These are phyloP conservation scores for Dryas drummondii DNA, from an alignment of 306 rosid genomes.

Conservation along the genomic window DNA sequence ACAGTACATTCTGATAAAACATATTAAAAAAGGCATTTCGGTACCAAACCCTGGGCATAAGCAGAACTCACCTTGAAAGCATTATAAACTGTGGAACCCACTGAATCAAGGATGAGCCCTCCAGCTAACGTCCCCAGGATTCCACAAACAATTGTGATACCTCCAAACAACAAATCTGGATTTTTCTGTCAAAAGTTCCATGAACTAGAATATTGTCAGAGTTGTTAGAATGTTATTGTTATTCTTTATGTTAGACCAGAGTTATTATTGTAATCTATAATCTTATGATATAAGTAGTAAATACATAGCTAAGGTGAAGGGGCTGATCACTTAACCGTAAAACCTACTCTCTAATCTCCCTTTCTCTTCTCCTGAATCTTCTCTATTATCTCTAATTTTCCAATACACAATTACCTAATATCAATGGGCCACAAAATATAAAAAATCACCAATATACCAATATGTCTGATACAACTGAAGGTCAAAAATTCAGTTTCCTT, in stretches of 20 bases:
- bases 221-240: not conserved
- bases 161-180: slow-evolving; percentile 89
- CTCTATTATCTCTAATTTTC: not conserved
- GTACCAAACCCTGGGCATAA: slow-evolving; percentile 18
- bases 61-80: slow-evolving; percentile 71
- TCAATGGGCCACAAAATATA: slow-evolving; percentile 21
- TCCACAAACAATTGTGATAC: slow-evolving; percentile 79
- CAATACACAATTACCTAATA: not conserved
- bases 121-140: slow-evolving; percentile 80
- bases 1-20: not conserved
- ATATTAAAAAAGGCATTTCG: not conserved
- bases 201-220: slow-evolving; percentile 6
- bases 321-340: not conserved
- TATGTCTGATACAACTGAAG: not conserved
- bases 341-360: not conserved
- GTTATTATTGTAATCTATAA: not conserved
- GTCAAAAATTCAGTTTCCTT: not conserved
- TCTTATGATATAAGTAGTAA: not conserved
- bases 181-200: slow-evolving; percentile 52
- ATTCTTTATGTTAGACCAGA: not conserved
- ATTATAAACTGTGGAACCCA: slow-evolving; percentile 69
- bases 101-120: slow-evolving; percentile 80
- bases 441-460: slow-evolving; percentile 12
- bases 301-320: not conserved
- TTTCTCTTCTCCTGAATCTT: not conserved